Percentiles rank a stretch among this genome's conserved stretches.
Evolutionary conservation across 345 rosid species (phyloP).

Genomic region (Brassica juncea): DNA sequence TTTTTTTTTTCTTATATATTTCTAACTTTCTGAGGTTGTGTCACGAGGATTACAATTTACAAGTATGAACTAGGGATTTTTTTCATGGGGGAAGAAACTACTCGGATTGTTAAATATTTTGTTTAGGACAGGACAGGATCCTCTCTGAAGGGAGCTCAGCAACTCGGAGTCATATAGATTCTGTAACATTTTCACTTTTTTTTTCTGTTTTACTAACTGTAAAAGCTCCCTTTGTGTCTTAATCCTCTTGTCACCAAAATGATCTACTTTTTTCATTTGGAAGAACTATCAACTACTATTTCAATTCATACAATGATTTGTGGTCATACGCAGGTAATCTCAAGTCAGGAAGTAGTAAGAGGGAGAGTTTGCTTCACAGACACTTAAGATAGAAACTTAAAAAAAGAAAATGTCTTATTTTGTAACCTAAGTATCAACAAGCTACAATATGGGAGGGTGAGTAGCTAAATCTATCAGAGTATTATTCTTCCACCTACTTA

Average conservation of each 20-base stretch:
- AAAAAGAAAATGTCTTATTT: background rate
- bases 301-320: background rate
- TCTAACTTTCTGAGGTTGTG: conserved; percentile 29
- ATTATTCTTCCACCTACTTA: background rate
- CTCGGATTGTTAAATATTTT: conserved; percentile 32
- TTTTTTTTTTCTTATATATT: background rate
- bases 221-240: conserved; percentile 23
- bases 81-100: conserved; percentile 29
- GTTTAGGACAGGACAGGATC: conserved; percentile 26
- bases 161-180: conserved; percentile 16
- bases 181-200: conserved; percentile 11
- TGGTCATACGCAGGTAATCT: background rate
- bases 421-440: conserved; percentile 19
- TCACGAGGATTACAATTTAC: conserved; percentile 1
- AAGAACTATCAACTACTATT: background rate
- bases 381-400: background rate
- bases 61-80: conserved; percentile 36
- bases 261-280: background rate
- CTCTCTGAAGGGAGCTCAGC: conserved; percentile 3
- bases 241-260: background rate
- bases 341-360: background rate
- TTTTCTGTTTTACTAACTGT: conserved; percentile 33
- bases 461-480: conserved; percentile 15
- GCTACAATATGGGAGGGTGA: conserved; percentile 6
- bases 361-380: background rate